Evolutionary conservation across 2,329 filamentous ascomycete genomes (phyloP), one percentile per base, ranked within the genome.

Genomic region (Alternaria conjuncta): DNA sequence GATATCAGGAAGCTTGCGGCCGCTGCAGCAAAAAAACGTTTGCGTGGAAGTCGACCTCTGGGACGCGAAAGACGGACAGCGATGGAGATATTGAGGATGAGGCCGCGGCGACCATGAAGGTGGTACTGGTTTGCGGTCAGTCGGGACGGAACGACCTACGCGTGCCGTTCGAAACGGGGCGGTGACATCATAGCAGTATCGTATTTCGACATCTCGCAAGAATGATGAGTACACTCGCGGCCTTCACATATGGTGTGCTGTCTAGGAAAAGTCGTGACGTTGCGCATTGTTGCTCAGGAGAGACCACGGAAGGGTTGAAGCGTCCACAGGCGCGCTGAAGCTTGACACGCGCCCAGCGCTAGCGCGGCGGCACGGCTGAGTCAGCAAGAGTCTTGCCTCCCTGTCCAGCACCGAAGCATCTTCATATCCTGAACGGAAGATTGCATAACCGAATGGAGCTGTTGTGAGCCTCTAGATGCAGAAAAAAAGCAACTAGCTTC

Each of bases 191-290:
- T 20, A 45, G 10, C 3, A 1, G 43, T 18, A n/a, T 41, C 2
- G 0, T 18, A 0, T 1, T 3, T 5, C 6, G 32, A 18, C 8
- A n/a, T 10, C 2, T 18, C 9, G 32, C 15, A 7, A 44, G 9
- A 12, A 44, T 1, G 0, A 2, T 44, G 18, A 44, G 18, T 3
- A 13, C 0, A 21, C 1, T 44, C 3, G 18, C 2, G 18, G 2
- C 1, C 18, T 21, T 45, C 18, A 2, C 18, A 4, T 21, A 45
- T 45, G 6, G 2, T 45, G 20, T 20, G 43, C 11, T 21, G 10
- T 7, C 43, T 3, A 45, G 3, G 2, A 15, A 3, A 0, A 26
- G 5, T 49, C 13, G 25, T 26, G 46, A 45, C n/a, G 32, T n/a
- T n/a, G 32, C 32, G 32, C 32, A 3, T 41, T 18, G 15, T 41